Evolutionary conservation across 805 yeast species (phyloP), one percentile per base, ranked within the genome.

Genomic region (Starmerella sp.): DNA sequence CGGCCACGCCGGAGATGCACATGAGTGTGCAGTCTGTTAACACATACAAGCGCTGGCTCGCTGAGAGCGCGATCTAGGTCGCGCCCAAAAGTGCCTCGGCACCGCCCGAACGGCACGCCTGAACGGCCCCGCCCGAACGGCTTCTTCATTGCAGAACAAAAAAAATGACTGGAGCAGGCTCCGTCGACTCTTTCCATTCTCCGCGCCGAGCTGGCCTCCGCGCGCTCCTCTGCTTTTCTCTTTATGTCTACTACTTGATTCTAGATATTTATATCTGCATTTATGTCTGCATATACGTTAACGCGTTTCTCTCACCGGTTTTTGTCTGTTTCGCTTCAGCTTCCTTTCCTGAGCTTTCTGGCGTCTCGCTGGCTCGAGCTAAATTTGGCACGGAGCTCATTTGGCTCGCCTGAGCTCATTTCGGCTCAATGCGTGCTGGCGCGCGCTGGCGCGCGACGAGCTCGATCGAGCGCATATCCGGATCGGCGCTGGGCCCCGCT

Each of bases 21-120:
- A 31, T 56, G 15, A 15, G 52, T 35, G 54, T 56, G 15, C 63
- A 61, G 47, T 60, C 63, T 11, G 55, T 55, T 31, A 54, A 56
- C 41, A 58, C 63, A 15, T 61, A 61, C 49, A 57, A 57, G 45
- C 62, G 62, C 49, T 61, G 64, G 64, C 52, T 61, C 28, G 51
- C 60, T 9, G 56, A 54, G 7, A 48, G 57, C 9, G 54, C 54
- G 15, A 28, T 42, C 46, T 42, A 28, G 13, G n/a, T 6, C 14
- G 29, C 13, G 28, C n/a, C 14, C 9, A 29, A 38, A 46, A 29
- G 5, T 5, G 14, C n/a, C 11, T 32, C 35, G 8, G 35, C 35
- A 32, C 11, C 11, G 35, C 35, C 35, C 22, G 22, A 22, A 22
- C 22, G 22, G 22, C 22, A 22, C 22, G 35, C 35, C 35, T 3